Evolutionary conservation across 768 basidiomycete species (phyloP).

Genomic region (Agrocybe praecox): DNA sequence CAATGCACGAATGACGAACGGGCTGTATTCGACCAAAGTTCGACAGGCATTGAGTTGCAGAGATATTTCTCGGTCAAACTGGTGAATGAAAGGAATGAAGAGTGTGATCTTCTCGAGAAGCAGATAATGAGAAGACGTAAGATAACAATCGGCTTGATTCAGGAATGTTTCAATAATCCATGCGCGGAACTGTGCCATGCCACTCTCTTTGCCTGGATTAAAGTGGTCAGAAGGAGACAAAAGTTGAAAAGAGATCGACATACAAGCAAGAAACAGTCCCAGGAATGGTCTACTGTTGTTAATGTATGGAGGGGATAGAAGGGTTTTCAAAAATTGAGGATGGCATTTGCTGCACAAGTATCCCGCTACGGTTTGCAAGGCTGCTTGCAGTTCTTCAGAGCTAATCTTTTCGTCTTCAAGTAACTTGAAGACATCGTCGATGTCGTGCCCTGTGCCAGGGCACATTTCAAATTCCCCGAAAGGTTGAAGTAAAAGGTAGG

Average conservation of each 20-base stretch:
- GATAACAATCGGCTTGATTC: not conserved
- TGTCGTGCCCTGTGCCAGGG: not conserved
- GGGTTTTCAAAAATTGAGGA: not conserved
- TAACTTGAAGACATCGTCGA: not conserved
- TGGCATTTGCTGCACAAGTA: not conserved
- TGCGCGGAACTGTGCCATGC: not conserved
- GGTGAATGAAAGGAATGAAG: constrained; percentile 6
- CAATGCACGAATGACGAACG: constrained; percentile 2
- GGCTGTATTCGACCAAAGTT: constrained; percentile 5
- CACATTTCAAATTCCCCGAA: not conserved
- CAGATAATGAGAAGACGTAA: constrained; percentile 2
- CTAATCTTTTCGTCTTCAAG: constrained; percentile 6
- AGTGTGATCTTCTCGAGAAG: constrained; percentile 12
- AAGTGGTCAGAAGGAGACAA: not conserved
- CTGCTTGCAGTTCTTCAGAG: constrained; percentile 1
- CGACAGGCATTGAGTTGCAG: not conserved
- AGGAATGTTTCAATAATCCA: constrained; percentile 6
- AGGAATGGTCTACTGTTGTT: constrained; percentile 7
- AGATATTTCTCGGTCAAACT: constrained; percentile 4
- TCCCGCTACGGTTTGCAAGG: not conserved
- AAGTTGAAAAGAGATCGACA: not conserved
- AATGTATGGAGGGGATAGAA: constrained; percentile 7
- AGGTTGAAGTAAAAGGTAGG: not conserved
- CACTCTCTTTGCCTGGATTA: constrained; percentile 6
- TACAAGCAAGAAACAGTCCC: constrained; percentile 16